Percentiles rank a stretch among this genome's conserved stretches.
Conservation (phyloP, 257 asterid species). For the Verbena officinalis region DNA sequence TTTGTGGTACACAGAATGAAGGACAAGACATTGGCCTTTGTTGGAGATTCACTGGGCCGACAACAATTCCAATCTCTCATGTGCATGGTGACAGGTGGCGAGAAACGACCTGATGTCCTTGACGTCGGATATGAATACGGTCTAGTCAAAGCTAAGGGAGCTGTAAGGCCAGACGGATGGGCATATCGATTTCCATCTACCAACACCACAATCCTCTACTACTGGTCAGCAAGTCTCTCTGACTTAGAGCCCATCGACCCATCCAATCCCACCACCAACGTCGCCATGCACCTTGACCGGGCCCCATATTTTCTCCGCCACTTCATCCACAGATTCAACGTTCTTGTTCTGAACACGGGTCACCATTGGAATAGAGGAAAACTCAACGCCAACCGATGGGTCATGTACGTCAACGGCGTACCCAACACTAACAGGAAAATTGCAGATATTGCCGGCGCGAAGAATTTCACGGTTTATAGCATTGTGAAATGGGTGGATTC, state of each 20-base stretch:
- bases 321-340: constrained; percentile 59
- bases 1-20: constrained; percentile 62
- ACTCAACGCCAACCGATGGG: constrained; percentile 78
- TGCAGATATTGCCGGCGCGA: constrained; percentile 65
- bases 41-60: constrained; percentile 94
- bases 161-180: constrained; percentile 94
- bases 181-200: constrained; percentile 77
- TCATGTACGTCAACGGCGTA: constrained; percentile 74
- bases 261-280: constrained; percentile 44
- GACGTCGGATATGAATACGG: constrained; percentile 81
- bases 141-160: constrained; percentile 82
- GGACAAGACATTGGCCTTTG: constrained; percentile 80
- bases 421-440: constrained; percentile 66
- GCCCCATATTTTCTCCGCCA: constrained; percentile 76
- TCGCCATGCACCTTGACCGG: constrained; percentile 94
- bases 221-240: constrained; percentile 95
- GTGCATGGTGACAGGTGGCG: constrained; percentile 92
- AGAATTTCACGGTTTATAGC: constrained; percentile 66
- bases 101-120: constrained; percentile 73
- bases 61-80: constrained; percentile 94
- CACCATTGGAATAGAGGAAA: constrained; percentile 98
- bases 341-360: constrained; percentile 85
- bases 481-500: constrained; percentile 75
- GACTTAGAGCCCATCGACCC: constrained; percentile 66
- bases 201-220: constrained; percentile 85